Conservation (phyloP, 1,139 yeast species). For the Candida buenavistaensis region DNA sequence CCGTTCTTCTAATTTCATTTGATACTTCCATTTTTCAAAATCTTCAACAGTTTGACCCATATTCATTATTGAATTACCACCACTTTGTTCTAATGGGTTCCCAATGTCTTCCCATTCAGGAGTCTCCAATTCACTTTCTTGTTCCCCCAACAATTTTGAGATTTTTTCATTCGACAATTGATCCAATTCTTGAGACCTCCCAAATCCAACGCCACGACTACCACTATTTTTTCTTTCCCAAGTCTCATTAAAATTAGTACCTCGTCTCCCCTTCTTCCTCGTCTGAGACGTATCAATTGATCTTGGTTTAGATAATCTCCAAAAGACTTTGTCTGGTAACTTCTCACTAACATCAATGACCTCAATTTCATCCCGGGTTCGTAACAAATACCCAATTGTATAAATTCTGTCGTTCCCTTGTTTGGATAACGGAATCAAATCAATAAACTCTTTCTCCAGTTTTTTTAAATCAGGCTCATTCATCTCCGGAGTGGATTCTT, state of each 20-base stretch:
- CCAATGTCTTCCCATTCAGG: slow-evolving; percentile 51
- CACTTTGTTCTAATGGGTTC: slow-evolving; percentile 1
- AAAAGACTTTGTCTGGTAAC: slow-evolving; percentile 46
- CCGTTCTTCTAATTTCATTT: slow-evolving; percentile 58
- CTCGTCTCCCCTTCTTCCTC: slow-evolving; percentile 15
- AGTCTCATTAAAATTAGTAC: slow-evolving; percentile 19
- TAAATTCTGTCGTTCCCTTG: slow-evolving; percentile 28
- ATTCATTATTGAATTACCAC: slow-evolving; percentile 9
- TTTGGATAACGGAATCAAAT: slow-evolving; percentile 15
- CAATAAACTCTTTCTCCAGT: slow-evolving; percentile 11
- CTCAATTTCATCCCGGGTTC: slow-evolving; percentile 37
- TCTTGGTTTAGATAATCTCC: slow-evolving; percentile 26
- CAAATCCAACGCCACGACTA: slow-evolving; percentile 16
- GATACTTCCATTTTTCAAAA: slow-evolving; percentile 69
- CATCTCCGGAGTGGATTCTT: slow-evolving; percentile 44
- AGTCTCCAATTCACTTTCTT: slow-evolving; percentile 35
- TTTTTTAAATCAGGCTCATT: background rate
- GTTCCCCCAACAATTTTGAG: slow-evolving; percentile 36
- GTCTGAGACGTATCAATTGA: slow-evolving; percentile 10
- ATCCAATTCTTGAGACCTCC: slow-evolving; percentile 27
- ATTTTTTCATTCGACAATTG: slow-evolving; percentile 30
- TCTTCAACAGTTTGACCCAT: slow-evolving; percentile 67
- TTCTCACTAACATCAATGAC: slow-evolving; percentile 26
- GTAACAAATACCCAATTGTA: slow-evolving; percentile 35
- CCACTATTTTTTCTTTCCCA: slow-evolving; percentile 26